phyloP scores from a whole-genome alignment of 2,329 filamentous ascomycete genomes.

The Aspergillus fumigatiaffinis region DNA sequence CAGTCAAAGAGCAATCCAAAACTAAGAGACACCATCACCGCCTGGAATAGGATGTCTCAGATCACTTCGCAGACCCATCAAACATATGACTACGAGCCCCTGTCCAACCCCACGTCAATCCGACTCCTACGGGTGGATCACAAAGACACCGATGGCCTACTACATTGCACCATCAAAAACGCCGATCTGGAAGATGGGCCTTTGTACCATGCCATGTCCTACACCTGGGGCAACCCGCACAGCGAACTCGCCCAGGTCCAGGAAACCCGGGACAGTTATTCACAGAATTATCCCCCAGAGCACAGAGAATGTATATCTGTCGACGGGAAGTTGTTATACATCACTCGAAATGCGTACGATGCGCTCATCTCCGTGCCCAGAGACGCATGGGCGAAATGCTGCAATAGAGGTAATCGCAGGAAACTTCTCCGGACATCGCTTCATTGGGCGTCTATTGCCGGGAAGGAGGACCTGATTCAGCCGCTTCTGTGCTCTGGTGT shows the following conservation, averaged over 20 bases:
- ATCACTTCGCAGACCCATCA: no score
- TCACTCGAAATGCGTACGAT: conserved; percentile 1
- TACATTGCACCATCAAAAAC: neutral
- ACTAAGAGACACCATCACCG: neutral
- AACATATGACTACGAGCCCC: neutral
- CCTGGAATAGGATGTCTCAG: neutral
- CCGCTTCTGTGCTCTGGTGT: neutral
- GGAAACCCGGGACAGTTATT: neutral
- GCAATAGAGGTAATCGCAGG: neutral
- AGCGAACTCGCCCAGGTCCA: neutral
- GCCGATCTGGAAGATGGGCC: neutral
- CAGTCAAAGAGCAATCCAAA: neutral
- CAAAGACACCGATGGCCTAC: neutral
- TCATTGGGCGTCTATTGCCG: neutral
- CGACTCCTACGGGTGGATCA: neutral
- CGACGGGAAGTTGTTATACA: neutral
- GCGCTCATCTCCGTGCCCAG: neutral
- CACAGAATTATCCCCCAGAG: neutral
- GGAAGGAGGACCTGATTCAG: neutral
- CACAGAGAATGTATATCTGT: neutral
- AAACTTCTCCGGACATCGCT: conserved; percentile 1
- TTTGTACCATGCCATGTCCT: conserved; percentile 2
- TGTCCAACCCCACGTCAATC: conserved; percentile 1
- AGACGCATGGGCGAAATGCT: neutral
- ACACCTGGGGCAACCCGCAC: conserved; percentile 6